phyloP scores from a whole-genome alignment of 371 early-diverging fungal genomes.

The Mortierella sp. region DNA sequence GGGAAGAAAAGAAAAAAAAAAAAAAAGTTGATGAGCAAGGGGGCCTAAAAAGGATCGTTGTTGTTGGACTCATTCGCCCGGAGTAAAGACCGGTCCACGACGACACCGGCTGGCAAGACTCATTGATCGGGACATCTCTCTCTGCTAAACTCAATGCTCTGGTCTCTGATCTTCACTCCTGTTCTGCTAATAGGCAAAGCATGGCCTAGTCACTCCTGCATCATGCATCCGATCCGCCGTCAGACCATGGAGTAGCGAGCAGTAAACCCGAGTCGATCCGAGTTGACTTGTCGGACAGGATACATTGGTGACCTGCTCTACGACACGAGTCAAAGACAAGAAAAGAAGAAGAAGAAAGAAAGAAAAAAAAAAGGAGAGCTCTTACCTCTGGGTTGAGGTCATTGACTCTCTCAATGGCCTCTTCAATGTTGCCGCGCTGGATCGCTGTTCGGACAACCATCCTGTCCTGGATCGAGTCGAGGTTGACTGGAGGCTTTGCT shows the following conservation, averaged over 20 bases:
- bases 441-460: slow-evolving; percentile 94
- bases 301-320: slow-evolving; percentile 16
- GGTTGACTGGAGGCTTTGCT: slow-evolving; percentile 78
- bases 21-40: slow-evolving; percentile 1
- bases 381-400: slow-evolving; percentile 96
- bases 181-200: no score
- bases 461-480: slow-evolving; percentile 91
- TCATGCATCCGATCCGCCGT: no score
- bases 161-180: no score
- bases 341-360: slow-evolving; percentile 1
- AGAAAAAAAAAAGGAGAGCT: neutral
- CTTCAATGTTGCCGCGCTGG: slow-evolving; percentile 88
- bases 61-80: neutral
- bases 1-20: slow-evolving; percentile 14
- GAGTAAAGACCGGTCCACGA: no score
- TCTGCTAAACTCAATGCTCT: no score
- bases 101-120: no score
- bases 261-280: neutral
- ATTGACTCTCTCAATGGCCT: slow-evolving; percentile 95
- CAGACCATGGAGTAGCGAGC: no score
- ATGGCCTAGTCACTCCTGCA: no score
- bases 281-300: slow-evolving; percentile 20
- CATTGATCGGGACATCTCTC: no score
- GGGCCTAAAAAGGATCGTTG: neutral
- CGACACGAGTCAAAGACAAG: no score